Evolutionary conservation across 2,329 filamentous ascomycete species (phyloP).

Genomic region (Podosphaera fusca): DNA sequence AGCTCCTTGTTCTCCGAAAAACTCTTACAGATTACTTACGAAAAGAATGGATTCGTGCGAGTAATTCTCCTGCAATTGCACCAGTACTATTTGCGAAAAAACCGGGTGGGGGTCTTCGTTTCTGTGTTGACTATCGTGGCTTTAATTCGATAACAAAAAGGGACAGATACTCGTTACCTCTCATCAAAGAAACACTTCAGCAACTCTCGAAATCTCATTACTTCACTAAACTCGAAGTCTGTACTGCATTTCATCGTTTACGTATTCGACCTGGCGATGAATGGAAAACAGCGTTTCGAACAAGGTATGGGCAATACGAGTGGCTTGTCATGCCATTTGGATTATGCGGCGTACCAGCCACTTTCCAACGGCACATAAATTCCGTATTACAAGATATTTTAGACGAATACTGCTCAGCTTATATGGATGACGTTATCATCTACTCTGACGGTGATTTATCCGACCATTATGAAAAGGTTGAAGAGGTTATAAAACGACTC

Average conservation of each 20-base stretch:
- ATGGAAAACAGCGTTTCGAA: neutral
- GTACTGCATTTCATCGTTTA: neutral
- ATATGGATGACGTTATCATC: neutral
- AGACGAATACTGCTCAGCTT: slow-evolving; percentile 1
- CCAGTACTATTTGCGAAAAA: neutral
- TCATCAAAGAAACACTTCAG: neutral
- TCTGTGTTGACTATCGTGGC: neutral
- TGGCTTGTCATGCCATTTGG: neutral
- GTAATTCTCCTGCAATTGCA: neutral
- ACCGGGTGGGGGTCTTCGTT: neutral
- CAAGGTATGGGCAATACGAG: neutral
- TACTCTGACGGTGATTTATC: slow-evolving; percentile 1
- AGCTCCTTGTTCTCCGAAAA: neutral
- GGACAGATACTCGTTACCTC: neutral
- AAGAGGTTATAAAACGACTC: slow-evolving; percentile 2
- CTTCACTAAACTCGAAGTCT: neutral
- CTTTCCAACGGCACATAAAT: neutral
- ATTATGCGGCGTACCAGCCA: neutral
- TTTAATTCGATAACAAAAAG: neutral
- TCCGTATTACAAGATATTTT: neutral
- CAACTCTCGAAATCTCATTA: neutral
- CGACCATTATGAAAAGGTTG: slow-evolving; percentile 2
- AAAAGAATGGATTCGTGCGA: neutral
- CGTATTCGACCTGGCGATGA: neutral
- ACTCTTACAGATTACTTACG: neutral